These are phyloP conservation scores for Bruguiera parviflora DNA, from an alignment of 345 rosid species.

Conservation along the genomic window DNA sequence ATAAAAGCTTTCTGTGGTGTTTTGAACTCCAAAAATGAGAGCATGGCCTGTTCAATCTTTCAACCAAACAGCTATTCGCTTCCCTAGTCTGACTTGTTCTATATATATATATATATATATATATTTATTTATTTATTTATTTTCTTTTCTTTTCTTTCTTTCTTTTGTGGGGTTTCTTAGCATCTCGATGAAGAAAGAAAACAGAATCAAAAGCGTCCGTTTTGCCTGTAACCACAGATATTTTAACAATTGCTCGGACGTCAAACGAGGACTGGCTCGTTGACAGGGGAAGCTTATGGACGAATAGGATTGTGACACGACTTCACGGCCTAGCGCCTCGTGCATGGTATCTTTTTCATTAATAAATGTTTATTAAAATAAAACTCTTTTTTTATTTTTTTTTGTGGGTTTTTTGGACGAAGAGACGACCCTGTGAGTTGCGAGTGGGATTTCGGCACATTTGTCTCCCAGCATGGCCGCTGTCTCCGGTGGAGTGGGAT, in stretches of 20 bases:
- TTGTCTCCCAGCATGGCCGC: constrained; percentile 23
- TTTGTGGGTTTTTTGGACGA: neutral
- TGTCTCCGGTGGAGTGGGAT: neutral
- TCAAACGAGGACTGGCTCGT: neutral
- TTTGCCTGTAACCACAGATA: too few relatives aligned
- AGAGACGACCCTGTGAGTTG: constrained; percentile 11
- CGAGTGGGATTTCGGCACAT: constrained; percentile 13
- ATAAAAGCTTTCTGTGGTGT: too few relatives aligned
- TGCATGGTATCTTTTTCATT: neutral
- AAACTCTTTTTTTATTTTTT: neutral
- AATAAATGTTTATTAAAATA: neutral
- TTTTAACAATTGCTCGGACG: neutral
- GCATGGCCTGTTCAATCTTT: too few relatives aligned
- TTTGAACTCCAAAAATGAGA: too few relatives aligned
- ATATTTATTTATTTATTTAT: too few relatives aligned
- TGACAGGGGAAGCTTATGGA: neutral
- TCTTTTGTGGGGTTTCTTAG: too few relatives aligned
- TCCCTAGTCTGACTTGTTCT: too few relatives aligned
- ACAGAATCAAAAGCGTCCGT: too few relatives aligned
- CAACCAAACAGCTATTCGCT: too few relatives aligned
- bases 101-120: too few relatives aligned
- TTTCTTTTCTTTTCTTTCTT: too few relatives aligned
- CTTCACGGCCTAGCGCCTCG: neutral
- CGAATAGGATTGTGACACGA: neutral
- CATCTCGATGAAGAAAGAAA: too few relatives aligned